Conservation (phyloP, 2,329 filamentous ascomycete genomes). For the Cladobotryum protrusum region DNA sequence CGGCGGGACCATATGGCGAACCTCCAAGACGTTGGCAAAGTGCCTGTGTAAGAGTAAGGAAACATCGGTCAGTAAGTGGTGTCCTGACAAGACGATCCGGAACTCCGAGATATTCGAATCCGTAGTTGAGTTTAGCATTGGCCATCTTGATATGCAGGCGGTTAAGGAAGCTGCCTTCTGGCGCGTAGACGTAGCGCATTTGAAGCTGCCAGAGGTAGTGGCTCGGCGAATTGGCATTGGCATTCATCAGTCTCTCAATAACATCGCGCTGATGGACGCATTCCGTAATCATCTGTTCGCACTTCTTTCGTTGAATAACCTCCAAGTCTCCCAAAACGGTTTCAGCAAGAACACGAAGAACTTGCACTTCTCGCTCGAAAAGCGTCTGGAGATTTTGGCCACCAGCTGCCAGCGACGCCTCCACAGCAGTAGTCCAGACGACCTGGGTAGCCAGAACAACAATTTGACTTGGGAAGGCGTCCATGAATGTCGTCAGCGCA, state of each 20-base stretch:
- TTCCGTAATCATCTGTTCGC: conserved; percentile 96
- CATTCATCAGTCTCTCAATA: conserved; percentile 76
- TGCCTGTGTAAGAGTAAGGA: conserved; percentile 94
- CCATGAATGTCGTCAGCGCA: conserved; percentile 74
- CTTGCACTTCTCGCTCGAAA: conserved; percentile 75
- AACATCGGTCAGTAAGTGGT: conserved; percentile 94
- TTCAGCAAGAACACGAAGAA: conserved; percentile 78
- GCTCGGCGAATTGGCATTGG: conserved; percentile 65
- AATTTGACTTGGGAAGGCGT: conserved; percentile 82
- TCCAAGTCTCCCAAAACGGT: conserved; percentile 88
- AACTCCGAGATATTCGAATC: conserved; percentile 96
- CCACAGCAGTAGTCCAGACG: conserved; percentile 86
- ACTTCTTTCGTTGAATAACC: conserved; percentile 85
- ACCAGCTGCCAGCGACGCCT: conserved; percentile 66
- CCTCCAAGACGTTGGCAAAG: conserved; percentile 92
- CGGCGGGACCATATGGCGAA: conserved; percentile 93
- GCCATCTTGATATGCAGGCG: conserved; percentile 93
- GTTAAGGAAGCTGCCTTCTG: conserved; percentile 73
- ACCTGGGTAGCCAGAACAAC: conserved; percentile 91
- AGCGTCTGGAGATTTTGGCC: conserved; percentile 64
- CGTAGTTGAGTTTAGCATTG: conserved; percentile 90
- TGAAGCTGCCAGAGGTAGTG: conserved; percentile 92
- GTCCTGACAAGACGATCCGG: conserved; percentile 94
- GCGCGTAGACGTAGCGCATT: conserved; percentile 90
- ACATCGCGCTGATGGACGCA: conserved; percentile 96